phyloP scores from a whole-genome alignment of 768 basidiomycete species.

The Amanita pseudoporphyria region DNA sequence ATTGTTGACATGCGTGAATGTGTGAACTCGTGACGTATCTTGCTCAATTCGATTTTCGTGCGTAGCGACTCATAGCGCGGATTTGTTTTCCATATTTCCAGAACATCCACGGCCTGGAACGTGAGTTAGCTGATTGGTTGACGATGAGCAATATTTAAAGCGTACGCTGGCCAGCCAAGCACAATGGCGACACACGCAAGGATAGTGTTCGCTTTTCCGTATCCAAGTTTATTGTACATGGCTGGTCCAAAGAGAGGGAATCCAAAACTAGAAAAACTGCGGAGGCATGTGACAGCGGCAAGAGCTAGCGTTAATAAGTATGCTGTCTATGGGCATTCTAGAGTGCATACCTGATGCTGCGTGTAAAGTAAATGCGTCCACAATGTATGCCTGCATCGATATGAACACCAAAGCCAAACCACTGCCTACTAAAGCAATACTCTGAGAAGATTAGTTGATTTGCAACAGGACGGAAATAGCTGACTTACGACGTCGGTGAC shows the following conservation, averaged over 20 bases:
- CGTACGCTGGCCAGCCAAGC: slow-evolving; percentile 38
- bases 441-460: slow-evolving; percentile 24
- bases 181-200: slow-evolving; percentile 48
- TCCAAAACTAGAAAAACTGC: slow-evolving; percentile 60
- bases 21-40: not conserved
- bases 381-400: slow-evolving; percentile 54
- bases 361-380: slow-evolving; percentile 57
- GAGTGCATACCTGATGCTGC: slow-evolving; percentile 47
- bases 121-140: not conserved
- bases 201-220: slow-evolving; percentile 60
- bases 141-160: slow-evolving; percentile 9
- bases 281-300: slow-evolving; percentile 52
- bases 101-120: slow-evolving; percentile 11
- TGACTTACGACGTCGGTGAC: slow-evolving; percentile 50
- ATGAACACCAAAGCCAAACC: slow-evolving; percentile 55
- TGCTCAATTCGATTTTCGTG: slow-evolving; percentile 1
- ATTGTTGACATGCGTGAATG: not conserved
- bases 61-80: slow-evolving; percentile 5
- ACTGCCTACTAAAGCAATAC: slow-evolving; percentile 44
- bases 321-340: not conserved
- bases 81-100: slow-evolving; percentile 5
- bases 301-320: slow-evolving; percentile 30
- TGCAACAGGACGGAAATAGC: slow-evolving; percentile 4
- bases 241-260: slow-evolving; percentile 73
- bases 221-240: slow-evolving; percentile 58